Evolutionary conservation across 192 early-diverging fungal species (phyloP), one percentile per base, ranked within the genome.

Genomic region (Chytriomyces hyalinus): DNA sequence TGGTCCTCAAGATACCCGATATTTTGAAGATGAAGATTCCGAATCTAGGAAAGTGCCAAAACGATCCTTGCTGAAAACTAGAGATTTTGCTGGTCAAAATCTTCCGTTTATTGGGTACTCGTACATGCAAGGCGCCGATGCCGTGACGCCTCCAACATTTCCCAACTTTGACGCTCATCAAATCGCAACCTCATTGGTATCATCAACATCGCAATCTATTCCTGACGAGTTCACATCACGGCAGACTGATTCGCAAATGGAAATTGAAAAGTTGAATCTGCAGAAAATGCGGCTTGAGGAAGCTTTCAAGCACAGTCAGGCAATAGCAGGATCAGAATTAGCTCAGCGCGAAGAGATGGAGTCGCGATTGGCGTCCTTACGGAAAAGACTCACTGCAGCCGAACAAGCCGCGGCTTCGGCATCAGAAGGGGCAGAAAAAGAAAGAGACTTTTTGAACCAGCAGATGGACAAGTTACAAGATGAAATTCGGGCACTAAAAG

Each of bases 21-120:
- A 95, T 79, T 97, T 97, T 86, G 88, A 92, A 67, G 89, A 92
- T 66, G 94, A 94, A 64, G 93, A 94, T 22, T 83, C 90, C 65
- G 91, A 88, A 69, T 65, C 62, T 61, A 88, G 86, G 73, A 88
- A 88, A 53, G 47, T 85, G 5, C 43, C 69, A 36, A 82, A 82
- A 66, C 20, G 45, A 10, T 77, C 81, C 45, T 36, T 84, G 44
- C 61, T 63, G 24, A 81, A 83, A 65, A 85, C 81, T 8, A 73
- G 80, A 20, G 89, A 91, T 64, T 94, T 91, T 62, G 84, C 91
- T 4, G 94, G 93, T 53, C 87, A 92, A 79, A 91, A 92, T 70
- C 85, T 95, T 24, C 92, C 94, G 6, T 97, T 96, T 76, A 89
- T 97, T 48, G 95, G 95, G 8, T 97, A 94, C 75, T 93, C 93